Evolutionary conservation across 495 filamentous ascomycete species (phyloP), one percentile per base, ranked within the genome.

Genomic region (Neurospora sp.): DNA sequence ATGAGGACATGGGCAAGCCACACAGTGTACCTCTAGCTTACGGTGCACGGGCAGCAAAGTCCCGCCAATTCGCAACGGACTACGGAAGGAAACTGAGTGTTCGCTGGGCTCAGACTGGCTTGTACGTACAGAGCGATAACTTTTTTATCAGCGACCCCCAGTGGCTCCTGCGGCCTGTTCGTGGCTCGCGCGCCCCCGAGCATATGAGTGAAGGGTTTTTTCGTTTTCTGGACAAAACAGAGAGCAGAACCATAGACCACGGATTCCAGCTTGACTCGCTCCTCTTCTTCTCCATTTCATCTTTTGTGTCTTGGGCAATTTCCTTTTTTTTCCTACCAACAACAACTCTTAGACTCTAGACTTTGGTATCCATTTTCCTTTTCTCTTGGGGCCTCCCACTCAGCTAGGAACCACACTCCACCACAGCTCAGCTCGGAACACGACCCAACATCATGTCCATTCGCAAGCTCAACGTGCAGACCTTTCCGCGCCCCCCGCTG

Each of bases 401-500:
- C 53, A 65, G 53, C 53, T 65, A 35, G 53, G 53, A 65, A 65
- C 53, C 53, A 37, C 53, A 35, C 53, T 65, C 53, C 53, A 65
- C 53, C 53, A 35, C 53, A 65, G 53, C 53, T 35, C 53, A 27
- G 53, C 53, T 65, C 27, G 53, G 53, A 65, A 65, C 53, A 65
- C 53, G 53, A 65, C 53, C 53, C 31, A 65, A 27, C 53, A 61
- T 61, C 53, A 83, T 84, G 81, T 79, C 82, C 20, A 84, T 83
- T 75, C 79, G 83, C 40, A 86, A 85, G 76, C 80, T 86, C 45
- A 88, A 88, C 74, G 86, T 86, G 70, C 84, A 87, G 69, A 80
- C 75, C 72, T 89, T 89, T 76, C 87, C 87, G n/a, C 85, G 87
- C n/a, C 87, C 87, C 4, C 87, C 87, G 0, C 75, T 86, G 38